Conservation (phyloP, 495 filamentous ascomycete genomes). For the Emericellopsis terricola region DNA sequence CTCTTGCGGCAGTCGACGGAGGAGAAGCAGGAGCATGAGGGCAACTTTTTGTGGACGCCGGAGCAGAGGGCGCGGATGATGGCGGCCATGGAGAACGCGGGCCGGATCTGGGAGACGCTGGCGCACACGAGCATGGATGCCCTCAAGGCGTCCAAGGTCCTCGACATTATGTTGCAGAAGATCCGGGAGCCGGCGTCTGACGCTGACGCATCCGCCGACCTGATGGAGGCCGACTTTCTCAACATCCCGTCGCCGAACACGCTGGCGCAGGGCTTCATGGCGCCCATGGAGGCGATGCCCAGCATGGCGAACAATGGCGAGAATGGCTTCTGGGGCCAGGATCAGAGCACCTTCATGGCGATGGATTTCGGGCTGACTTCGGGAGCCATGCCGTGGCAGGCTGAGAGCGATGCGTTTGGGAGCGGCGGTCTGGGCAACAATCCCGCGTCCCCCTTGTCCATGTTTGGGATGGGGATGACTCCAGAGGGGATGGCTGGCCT, state of each 20-base stretch:
- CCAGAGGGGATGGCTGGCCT: slow-evolving; percentile 21
- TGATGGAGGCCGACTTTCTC: slow-evolving; percentile 19
- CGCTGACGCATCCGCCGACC: slow-evolving; percentile 6
- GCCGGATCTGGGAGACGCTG: slow-evolving; percentile 60
- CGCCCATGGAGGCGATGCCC: not conserved
- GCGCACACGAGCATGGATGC: slow-evolving; percentile 71
- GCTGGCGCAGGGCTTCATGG: not conserved
- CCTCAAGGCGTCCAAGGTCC: slow-evolving; percentile 60
- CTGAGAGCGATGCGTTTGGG: slow-evolving; percentile 33
- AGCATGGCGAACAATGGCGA: slow-evolving; percentile 50
- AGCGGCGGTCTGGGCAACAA: no score
- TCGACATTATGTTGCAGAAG: slow-evolving; percentile 65
- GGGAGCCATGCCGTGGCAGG: slow-evolving; percentile 26
- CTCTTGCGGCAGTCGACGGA: slow-evolving; percentile 12
- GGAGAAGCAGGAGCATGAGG: slow-evolving; percentile 19
- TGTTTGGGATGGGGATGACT: slow-evolving; percentile 29
- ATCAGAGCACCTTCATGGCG: slow-evolving; percentile 19
- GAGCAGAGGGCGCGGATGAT: slow-evolving; percentile 66
- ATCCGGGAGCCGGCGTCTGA: slow-evolving; percentile 28
- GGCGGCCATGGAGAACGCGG: slow-evolving; percentile 46
- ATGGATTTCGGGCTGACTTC: slow-evolving; percentile 13
- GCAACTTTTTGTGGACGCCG: slow-evolving; percentile 46
- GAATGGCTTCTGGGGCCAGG: slow-evolving; percentile 56
- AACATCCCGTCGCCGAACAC: not conserved
- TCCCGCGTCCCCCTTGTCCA: slow-evolving; percentile 36